A percentile compares a stretch with the other conserved stretches of the same genome.
phyloP scores from a whole-genome alignment of 371 early-diverging fungal species.

The Amoeboaphelidium protococcarum region DNA sequence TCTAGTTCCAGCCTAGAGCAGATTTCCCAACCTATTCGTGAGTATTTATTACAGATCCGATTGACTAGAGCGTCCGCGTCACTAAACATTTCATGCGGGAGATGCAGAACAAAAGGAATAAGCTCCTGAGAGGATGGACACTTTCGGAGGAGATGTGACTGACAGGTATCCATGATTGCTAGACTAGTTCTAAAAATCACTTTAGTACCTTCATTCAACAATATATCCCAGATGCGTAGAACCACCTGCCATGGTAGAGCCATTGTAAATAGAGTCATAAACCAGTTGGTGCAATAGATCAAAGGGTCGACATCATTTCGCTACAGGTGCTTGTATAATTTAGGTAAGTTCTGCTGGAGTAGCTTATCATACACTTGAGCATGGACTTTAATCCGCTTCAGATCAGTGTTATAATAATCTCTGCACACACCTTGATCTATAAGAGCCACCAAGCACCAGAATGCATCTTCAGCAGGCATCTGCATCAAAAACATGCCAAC shows the following conservation, averaged over 20 bases:
- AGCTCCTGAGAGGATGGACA: constrained; percentile 52
- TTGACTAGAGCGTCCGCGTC: constrained; percentile 37
- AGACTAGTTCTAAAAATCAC: constrained; percentile 56
- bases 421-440: constrained; percentile 34
- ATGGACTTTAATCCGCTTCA: constrained; percentile 49
- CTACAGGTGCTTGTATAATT: constrained; percentile 39
- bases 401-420: constrained; percentile 43
- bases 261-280: constrained; percentile 68
- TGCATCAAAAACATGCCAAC: constrained; percentile 1
- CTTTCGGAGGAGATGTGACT: constrained; percentile 28
- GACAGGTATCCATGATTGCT: constrained; percentile 32
- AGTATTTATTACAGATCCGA: too few relatives aligned
- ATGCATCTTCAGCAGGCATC: background rate
- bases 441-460: constrained; percentile 28
- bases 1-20: too few relatives aligned
- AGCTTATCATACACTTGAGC: constrained; percentile 59
- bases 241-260: constrained; percentile 71
- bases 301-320: constrained; percentile 47
- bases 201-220: constrained; percentile 52
- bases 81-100: constrained; percentile 41
- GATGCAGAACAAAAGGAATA: constrained; percentile 46
- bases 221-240: constrained; percentile 75
- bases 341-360: constrained; percentile 35
- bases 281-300: constrained; percentile 80
- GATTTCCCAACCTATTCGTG: too few relatives aligned